Base-by-base conservation (phyloP, 1,284 basidiomycete species). In the Melanopsichium pennsylvanicum region DNA sequence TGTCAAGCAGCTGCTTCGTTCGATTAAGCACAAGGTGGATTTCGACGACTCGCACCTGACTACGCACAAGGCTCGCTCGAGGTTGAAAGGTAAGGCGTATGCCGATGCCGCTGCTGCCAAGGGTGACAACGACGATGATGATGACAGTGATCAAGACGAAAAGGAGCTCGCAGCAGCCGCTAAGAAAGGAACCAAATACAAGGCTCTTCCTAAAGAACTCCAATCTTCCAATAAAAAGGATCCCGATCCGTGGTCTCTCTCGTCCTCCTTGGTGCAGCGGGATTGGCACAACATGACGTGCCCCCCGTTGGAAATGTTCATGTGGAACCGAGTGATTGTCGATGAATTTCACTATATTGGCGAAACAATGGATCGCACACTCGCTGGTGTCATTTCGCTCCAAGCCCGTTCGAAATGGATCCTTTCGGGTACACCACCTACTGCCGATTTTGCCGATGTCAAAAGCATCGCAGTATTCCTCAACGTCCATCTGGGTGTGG, bases 311-410 rank as follows among this genome's bases (percentile, higher is more conserved):
- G 92, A 95, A 81, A 90, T 93, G 85, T 96, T 97, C 61, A 66
- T 74, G 73, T 81, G 64, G 70, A 85, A 90, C 7, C 89, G 93
- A 3, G 87, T 91, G 41, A 89, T 96, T 44, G 88, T 96, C 39
- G 94, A 97, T 82, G 93, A 97, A 81, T 97, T 95, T 81, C 95
- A 93, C 1, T 97, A 97, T 79, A 85, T 95, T 13, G 88, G 90
- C 29, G 72, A 68, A 27, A 47, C 59, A 9, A 70, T 70, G 31
- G 91, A 90, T 47, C 88, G 90, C 72, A 85, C 88, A 8, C 88
- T 91, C 50, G 85, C 90, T 1, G 86, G 93, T 71, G 86, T 95
- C 25, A 91, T 91, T 3, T 87, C 86, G 33, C 82, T 95, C 21
- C 86, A 88, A 21, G 89, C 91, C 0, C 88, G 89, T 54, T 86